These are phyloP conservation scores for Beauveria bassiana DNA, from an alignment of 2,329 filamentous ascomycete genomes.

Conservation along the genomic window DNA sequence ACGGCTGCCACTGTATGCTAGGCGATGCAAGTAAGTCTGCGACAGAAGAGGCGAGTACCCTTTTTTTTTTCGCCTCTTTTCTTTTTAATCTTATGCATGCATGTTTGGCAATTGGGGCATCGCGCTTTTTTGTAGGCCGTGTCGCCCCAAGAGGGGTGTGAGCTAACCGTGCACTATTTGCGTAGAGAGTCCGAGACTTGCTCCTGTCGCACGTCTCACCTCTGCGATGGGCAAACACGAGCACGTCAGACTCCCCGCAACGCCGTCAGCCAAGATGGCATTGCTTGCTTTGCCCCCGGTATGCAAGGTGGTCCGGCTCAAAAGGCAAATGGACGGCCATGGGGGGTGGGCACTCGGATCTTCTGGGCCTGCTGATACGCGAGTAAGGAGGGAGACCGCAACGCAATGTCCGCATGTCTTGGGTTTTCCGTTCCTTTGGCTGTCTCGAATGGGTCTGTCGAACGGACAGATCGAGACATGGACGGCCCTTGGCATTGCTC, in stretches of 20 bases:
- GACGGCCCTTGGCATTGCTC: neutral
- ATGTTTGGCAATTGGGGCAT: neutral
- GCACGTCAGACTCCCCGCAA: neutral
- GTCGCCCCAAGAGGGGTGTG: neutral
- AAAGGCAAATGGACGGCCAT: neutral
- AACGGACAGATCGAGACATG: neutral
- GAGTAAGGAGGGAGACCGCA: neutral
- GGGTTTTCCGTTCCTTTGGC: neutral
- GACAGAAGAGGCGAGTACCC: neutral
- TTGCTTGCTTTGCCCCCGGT: neutral
- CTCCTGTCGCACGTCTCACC: slow-evolving; percentile 1
- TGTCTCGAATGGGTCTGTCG: neutral
- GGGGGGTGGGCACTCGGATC: neutral
- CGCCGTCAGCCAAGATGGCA: neutral
- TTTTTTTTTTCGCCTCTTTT: neutral
- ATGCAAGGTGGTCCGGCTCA: neutral
- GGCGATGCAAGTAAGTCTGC: neutral
- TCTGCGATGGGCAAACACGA: neutral
- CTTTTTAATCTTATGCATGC: neutral
- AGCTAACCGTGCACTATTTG: neutral
- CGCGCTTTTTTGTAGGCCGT: neutral
- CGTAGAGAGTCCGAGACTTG: neutral
- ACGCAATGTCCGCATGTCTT: neutral
- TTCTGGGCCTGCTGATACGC: neutral
- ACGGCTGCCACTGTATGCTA: neutral